Conservation (phyloP, 176 grass and related monocot genomes). For the Bromus sterilis region DNA sequence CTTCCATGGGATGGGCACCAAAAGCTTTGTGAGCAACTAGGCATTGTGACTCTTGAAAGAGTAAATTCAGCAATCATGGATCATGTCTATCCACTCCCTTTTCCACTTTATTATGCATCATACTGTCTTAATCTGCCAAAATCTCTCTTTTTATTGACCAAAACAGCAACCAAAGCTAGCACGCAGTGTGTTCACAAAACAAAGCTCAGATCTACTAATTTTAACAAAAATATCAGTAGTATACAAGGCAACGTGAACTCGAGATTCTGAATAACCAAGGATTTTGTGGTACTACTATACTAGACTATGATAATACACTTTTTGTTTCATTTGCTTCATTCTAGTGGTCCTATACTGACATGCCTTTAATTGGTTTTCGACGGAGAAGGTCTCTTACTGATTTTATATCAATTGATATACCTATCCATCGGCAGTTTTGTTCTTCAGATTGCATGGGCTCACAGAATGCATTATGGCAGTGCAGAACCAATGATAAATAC, state of each 20-base stretch:
- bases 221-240: neutral
- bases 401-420: neutral
- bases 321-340: neutral
- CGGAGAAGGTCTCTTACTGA: neutral
- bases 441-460: neutral
- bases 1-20: constrained; percentile 29
- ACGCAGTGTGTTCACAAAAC: neutral
- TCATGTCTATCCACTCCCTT: constrained; percentile 2
- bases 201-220: neutral
- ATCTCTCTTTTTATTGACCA: neutral
- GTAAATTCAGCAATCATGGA: constrained; percentile 20
- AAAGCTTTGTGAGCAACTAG: constrained; percentile 25
- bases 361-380: neutral
- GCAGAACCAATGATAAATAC: neutral
- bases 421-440: neutral
- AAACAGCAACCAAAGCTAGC: neutral
- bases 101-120: neutral
- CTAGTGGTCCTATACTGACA: neutral
- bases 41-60: constrained; percentile 20
- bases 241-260: neutral
- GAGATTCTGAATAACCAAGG: neutral
- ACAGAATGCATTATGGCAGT: neutral
- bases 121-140: neutral
- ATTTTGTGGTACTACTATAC: too few species aligned
- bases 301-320: too few species aligned